These are phyloP conservation scores for Platismatia glauca DNA, from an alignment of 495 filamentous ascomycete genomes.

Conservation along the genomic window DNA sequence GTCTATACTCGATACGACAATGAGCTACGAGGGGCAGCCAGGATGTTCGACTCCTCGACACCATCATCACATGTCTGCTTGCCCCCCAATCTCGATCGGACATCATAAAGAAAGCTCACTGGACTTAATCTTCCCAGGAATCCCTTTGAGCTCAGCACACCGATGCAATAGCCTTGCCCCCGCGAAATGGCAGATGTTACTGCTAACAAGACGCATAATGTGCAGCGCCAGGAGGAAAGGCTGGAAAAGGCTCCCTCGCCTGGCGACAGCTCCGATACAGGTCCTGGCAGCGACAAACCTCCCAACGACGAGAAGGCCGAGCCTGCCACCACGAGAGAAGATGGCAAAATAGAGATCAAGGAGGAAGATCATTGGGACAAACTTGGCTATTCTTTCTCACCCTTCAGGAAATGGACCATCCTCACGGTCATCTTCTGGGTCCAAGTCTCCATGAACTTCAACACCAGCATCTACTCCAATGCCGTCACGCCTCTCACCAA, in stretches of 20 bases:
- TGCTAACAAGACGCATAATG: neutral
- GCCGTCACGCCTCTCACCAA: constrained; percentile 51
- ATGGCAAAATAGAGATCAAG: constrained; percentile 49
- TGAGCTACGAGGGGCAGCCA: neutral
- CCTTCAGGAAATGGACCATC: constrained; percentile 69
- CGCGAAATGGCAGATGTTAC: neutral
- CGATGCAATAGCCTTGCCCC: neutral
- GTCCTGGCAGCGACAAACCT: neutral
- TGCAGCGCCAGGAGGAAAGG: neutral
- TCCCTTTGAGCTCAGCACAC: neutral
- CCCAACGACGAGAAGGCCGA: neutral
- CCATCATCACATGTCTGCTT: neutral
- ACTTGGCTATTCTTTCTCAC: constrained; percentile 55
- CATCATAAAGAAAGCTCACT: neutral
- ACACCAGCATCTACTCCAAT: constrained; percentile 64
- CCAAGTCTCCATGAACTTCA: constrained; percentile 82
- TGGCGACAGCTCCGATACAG: neutral
- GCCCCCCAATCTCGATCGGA: too few relatives aligned
- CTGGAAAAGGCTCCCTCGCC: neutral
- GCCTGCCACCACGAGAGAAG: constrained; percentile 12
- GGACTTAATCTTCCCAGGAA: neutral
- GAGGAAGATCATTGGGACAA: constrained; percentile 56
- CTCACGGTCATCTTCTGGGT: constrained; percentile 65
- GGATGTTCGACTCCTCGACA: neutral
- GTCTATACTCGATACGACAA: neutral